Evolutionary conservation across 2,329 filamentous ascomycete species (phyloP).

Genomic region (Herpomyces periplanetae): DNA sequence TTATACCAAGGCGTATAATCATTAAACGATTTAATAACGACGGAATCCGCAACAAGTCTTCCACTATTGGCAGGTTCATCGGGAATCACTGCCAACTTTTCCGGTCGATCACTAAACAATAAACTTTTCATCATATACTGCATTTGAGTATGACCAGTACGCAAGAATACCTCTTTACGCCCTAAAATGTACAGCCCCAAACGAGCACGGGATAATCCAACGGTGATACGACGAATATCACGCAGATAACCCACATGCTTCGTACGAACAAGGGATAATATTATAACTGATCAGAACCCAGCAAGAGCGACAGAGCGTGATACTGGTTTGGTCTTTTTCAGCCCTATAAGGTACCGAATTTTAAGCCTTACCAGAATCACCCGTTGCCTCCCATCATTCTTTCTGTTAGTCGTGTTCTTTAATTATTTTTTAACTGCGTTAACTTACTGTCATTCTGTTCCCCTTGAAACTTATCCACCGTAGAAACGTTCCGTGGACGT

Average conservation of each 20-base stretch:
- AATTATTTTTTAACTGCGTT: no score
- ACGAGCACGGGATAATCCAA: conserved; percentile 63
- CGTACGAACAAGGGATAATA: conserved; percentile 65
- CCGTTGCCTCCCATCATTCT: no score
- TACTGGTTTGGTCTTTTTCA: no score
- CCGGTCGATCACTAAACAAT: conserved; percentile 29
- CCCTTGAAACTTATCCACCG: conserved; percentile 93
- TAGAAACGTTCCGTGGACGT: conserved; percentile 53
- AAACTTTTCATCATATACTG: conserved; percentile 72
- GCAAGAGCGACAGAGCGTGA: not conserved
- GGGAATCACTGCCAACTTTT: conserved; percentile 40
- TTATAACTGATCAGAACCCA: conserved; percentile 22
- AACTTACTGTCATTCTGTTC: conserved; percentile 89
- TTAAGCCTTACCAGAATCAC: no score
- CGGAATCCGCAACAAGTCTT: no score
- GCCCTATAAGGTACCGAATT: no score
- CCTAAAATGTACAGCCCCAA: conserved; percentile 74
- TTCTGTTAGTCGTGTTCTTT: no score
- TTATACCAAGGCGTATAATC: no score
- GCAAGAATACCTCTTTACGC: conserved; percentile 56
- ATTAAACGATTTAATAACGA: no score
- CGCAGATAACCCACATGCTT: conserved; percentile 63
- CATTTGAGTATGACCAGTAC: conserved; percentile 44
- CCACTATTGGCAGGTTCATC: conserved; percentile 31
- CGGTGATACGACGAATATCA: conserved; percentile 66